phyloP scores from a whole-genome alignment of 352 stramenopile genomes.

The Pythium phragmitis region DNA sequence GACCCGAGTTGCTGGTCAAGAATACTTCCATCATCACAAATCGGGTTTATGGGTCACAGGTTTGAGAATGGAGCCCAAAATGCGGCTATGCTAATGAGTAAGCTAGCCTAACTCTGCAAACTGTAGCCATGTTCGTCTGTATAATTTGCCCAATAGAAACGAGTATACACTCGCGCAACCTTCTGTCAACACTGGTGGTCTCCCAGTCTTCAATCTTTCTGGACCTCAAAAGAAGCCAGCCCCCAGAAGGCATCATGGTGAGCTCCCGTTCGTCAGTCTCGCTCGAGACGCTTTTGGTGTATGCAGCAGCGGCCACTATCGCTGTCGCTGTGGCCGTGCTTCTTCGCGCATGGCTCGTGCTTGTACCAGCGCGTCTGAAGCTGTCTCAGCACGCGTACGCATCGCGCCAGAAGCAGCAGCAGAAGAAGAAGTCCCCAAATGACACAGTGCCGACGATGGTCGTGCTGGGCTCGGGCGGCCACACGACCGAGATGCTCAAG shows the following conservation, averaged over 20 bases:
- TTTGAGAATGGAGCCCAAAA: too few relatives aligned
- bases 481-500: slow-evolving; percentile 96
- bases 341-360: slow-evolving; percentile 20
- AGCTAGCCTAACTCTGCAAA: too few relatives aligned
- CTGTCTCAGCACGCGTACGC: slow-evolving; percentile 15
- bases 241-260: slow-evolving; percentile 1
- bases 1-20: too few relatives aligned
- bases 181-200: not conserved
- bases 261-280: not conserved
- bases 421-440: not conserved
- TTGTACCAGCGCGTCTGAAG: slow-evolving; percentile 23
- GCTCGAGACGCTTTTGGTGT: not conserved
- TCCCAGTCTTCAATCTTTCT: too few relatives aligned
- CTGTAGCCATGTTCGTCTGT: too few relatives aligned
- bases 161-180: not conserved
- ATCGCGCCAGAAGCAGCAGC: slow-evolving; percentile 6
- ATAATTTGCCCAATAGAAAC: not conserved
- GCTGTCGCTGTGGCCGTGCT: not conserved
- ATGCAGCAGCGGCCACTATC: not conserved
- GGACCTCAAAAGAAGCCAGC: not conserved
- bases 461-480: slow-evolving; percentile 86
- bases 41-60: too few relatives aligned
- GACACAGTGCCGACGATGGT: slow-evolving; percentile 57
- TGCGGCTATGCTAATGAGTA: too few relatives aligned
- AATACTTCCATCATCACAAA: too few relatives aligned